Evolutionary conservation across 129 eudicot genomes (phyloP).

Genomic region (Logfia minima): DNA sequence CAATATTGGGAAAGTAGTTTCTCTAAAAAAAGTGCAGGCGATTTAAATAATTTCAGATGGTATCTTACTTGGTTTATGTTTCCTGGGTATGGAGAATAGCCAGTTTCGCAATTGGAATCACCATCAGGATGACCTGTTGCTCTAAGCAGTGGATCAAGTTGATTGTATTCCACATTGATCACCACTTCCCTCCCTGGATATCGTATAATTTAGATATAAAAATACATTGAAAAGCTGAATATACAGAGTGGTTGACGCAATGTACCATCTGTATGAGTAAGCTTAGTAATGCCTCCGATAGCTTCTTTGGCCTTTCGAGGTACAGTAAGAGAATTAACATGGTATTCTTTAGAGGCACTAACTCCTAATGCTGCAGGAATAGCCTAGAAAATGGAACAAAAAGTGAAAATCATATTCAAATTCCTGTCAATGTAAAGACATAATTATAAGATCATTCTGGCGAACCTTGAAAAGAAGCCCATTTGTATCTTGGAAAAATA

Average conservation of each 20-base stretch:
- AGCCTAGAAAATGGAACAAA: conserved; percentile 47
- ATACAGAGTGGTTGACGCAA: conserved; percentile 11
- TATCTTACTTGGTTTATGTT: conserved; percentile 83
- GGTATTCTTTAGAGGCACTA: conserved; percentile 73
- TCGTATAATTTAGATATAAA: neutral
- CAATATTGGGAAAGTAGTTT: neutral
- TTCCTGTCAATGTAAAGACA: conserved; percentile 7
- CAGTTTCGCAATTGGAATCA: conserved; percentile 82
- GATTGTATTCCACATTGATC: conserved; percentile 98
- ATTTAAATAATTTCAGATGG: neutral
- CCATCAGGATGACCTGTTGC: conserved; percentile 94
- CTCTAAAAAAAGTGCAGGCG: neutral
- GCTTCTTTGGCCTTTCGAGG: conserved; percentile 98
- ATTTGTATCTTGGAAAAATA: conserved; percentile 95
- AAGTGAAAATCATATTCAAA: conserved; percentile 4
- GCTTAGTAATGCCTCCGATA: conserved; percentile 93
- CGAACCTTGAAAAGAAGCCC: conserved; percentile 95
- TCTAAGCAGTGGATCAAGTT: conserved; percentile 94
- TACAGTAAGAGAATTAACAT: conserved; percentile 95
- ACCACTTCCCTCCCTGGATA: conserved; percentile 91
- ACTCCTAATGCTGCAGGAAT: conserved; percentile 94
- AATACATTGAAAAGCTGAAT: neutral
- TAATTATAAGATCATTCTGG: neutral
- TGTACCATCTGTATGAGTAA: conserved; percentile 88
- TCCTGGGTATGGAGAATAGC: conserved; percentile 98